Evolutionary conservation across 345 rosid genomes (phyloP).

Genomic region (Euphorbia peplus): DNA sequence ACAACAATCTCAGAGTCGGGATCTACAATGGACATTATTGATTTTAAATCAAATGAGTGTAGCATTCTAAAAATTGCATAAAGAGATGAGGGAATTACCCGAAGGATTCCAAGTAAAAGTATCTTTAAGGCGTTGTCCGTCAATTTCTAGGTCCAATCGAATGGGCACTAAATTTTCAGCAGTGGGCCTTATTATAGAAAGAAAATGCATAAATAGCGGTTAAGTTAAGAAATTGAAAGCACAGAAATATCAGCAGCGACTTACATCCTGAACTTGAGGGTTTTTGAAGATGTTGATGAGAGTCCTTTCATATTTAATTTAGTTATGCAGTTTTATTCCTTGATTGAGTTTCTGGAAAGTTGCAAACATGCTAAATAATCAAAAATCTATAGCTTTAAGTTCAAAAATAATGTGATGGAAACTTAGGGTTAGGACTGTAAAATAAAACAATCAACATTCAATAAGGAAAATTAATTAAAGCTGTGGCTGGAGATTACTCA

Average conservation of each 20-base stretch:
- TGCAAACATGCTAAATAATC: no score
- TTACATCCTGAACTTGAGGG: conserved; percentile 84
- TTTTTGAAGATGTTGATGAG: conserved; percentile 39
- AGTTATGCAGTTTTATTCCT: background rate
- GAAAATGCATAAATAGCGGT: background rate
- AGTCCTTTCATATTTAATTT: conserved; percentile 39
- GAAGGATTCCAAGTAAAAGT: conserved; percentile 97
- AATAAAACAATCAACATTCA: no score
- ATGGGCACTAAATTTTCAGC: conserved; percentile 85
- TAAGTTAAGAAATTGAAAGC: background rate
- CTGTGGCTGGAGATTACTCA: no score
- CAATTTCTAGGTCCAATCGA: conserved; percentile 82
- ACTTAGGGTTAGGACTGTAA: no score
- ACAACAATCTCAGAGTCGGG: conserved; percentile 81
- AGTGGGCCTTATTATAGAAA: conserved; percentile 56
- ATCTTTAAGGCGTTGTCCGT: conserved; percentile 82
- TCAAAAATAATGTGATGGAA: no score
- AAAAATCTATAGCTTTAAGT: no score
- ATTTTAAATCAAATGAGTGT: background rate
- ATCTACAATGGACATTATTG: conserved; percentile 33
- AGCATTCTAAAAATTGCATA: background rate
- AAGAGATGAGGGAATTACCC: conserved; percentile 35
- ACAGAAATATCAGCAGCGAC: conserved; percentile 17
- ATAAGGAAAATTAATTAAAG: no score
- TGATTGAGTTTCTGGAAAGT: no score